Evolutionary conservation across 1,139 yeast genomes (phyloP), one percentile per base, ranked within the genome.

Genomic region (Yamadazyma taylorii): DNA sequence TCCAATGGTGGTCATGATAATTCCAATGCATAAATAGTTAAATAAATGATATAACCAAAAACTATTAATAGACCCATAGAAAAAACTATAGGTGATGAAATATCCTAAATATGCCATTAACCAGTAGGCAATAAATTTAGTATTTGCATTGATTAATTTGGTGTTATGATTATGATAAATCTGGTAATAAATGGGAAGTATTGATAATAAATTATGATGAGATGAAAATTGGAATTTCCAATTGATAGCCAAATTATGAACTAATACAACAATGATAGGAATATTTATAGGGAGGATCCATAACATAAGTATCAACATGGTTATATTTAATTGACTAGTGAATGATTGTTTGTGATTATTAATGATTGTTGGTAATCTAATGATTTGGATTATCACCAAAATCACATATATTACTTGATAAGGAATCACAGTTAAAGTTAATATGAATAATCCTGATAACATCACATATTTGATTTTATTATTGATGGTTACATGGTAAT

Each of bases 201-300:
- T 74, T 0, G 89, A 82, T 40, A 84, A 56, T 34, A 82, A 63
- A 51, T 84, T 84, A 54, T 84, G 92, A 54, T 84, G 92, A 0
- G 90, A 81, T 12, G 84, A 78, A 48, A 85, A 84, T 16, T 90
- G 85, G 0, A 89, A 83, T 37, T 68, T 74, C 90, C 92, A 84
- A 46, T 71, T 76, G 27, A 84, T 70, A 2, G 82, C 72, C 42
- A 83, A 62, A 53, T 85, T 83, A 52, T 84, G 90, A 17, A 82
- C 63, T 59, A 83, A 82, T 2, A 84, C 92, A 42, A 84, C 64
- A 21, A 85, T 55, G 1, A 82, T 79, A 0, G 94, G 92, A 1
- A 79, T 65, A 48, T 82, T 80, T 21, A 84, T 76, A 1, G 89
- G 88, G 9, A 83, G 58, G 7, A 83, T 66, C 81, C 89, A 81